Base-by-base conservation (phyloP, 495 filamentous ascomycete genomes). In the Hypoxylon fragiforme region DNA sequence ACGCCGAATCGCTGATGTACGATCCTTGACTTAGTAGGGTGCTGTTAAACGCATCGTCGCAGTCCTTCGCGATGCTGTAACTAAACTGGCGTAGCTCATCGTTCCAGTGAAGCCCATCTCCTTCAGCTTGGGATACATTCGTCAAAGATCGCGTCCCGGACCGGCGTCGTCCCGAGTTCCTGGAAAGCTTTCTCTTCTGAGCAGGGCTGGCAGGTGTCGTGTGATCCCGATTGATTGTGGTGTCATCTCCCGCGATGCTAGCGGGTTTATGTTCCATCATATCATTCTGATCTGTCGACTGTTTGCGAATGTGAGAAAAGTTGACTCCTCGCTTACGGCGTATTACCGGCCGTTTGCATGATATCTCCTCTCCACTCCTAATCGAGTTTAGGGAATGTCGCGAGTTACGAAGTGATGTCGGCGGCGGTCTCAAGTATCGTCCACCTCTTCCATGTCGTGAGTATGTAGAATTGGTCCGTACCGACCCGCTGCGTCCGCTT, bases 271-370 rank as follows among this genome's bases (percentile, higher is more conserved):
- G 44, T 7, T 42, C 41, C 22, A n/a, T n/a, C n/a, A 28, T 36
- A 34, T 61, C 64, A 16, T 43, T 45, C 16, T 61, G 52, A n/a
- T 57, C 55, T 22, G 46, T 70, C 65, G 54, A 48, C 66, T 65
- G 65, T 66, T 36, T 69, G 36, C 64, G 73, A 4, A 77, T 57
- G 56, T 88, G 85, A 2, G 77, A 80, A 62, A 97, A 97, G 64
- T 85, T 87, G n/a, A 96, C 86, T 45, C 83, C 85, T 7, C 91
- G 84, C 63, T 83, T 92, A 60, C 84, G 80, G 49, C 85, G 85
- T 35, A 74, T 75, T 19, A 81, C 81, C n/a, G 77, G 77, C 49
- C 79, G 77, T 34, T 71, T 70, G 22, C 70, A 67, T 3, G 69
- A 52, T 43, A 55, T 73, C 42, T 81, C 78, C 20, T 79, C 74